Evolutionary conservation across 2,329 filamentous ascomycete genomes (phyloP).

Genomic region (Hansfordia pulvinata): DNA sequence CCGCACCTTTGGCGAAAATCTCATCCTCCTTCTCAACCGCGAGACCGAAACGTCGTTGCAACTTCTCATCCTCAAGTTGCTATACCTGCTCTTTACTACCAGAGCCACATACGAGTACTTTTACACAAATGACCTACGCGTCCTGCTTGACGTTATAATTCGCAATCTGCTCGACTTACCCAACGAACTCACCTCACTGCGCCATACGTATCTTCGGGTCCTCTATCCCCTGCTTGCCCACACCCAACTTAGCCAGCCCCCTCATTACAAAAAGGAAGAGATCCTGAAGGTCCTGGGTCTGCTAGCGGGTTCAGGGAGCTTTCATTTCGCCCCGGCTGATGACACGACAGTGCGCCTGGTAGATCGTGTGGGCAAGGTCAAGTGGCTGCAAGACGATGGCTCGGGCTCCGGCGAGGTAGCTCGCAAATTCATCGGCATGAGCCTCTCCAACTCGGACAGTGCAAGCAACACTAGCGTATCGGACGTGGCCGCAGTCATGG

Average conservation of each 20-base stretch:
- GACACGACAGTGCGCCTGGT: slow-evolving; percentile 69
- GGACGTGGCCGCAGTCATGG: slow-evolving; percentile 66
- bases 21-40: slow-evolving; percentile 87
- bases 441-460: slow-evolving; percentile 48
- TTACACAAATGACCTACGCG: slow-evolving; percentile 92
- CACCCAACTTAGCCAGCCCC: slow-evolving; percentile 75
- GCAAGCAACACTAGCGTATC: slow-evolving; percentile 63
- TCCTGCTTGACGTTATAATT: slow-evolving; percentile 89
- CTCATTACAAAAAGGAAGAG: slow-evolving; percentile 85
- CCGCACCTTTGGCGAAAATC: slow-evolving; percentile 94
- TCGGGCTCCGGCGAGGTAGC: slow-evolving; percentile 32
- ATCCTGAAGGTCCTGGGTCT: slow-evolving; percentile 63
- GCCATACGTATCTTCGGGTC: slow-evolving; percentile 91
- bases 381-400: slow-evolving; percentile 43
- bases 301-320: slow-evolving; percentile 50
- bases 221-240: slow-evolving; percentile 82
- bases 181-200: slow-evolving; percentile 60
- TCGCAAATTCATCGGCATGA: slow-evolving; percentile 55
- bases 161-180: slow-evolving; percentile 94
- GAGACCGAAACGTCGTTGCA: slow-evolving; percentile 92
- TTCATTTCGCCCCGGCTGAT: slow-evolving; percentile 69
- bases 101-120: slow-evolving; percentile 92
- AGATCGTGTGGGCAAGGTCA: slow-evolving; percentile 58
- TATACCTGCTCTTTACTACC: slow-evolving; percentile 92
- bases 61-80: slow-evolving; percentile 85